Base-by-base conservation (phyloP, 805 yeast species). In the Barnettozyma sp. region DNA sequence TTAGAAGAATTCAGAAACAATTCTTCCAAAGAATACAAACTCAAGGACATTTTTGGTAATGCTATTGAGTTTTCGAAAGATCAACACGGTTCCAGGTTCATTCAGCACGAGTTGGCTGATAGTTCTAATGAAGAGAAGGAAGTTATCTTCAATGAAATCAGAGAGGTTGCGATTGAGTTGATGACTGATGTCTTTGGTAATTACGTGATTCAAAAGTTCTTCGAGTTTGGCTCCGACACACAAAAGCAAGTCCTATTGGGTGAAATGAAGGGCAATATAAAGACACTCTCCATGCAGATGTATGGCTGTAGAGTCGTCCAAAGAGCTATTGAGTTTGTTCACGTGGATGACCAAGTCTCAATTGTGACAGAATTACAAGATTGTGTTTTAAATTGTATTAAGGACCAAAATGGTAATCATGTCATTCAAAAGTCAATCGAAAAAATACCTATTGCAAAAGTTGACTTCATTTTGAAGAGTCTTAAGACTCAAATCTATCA, bases 111-210 rank as follows among this genome's bases (percentile, higher is more conserved):
- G 51, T 65, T 90, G 31, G 81, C 78, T 11, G 59, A 58, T 7
- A 78, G 94, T 1, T 45, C 70, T 7, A 63, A 63, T n/a, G 79
- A 73, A 16, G 90, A 85, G 50, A 82, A 80, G 49, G 94, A 82
- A 50, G 76, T 73, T 13, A 74, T 92, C 14, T 88, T 90, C 63
- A 78, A 78, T 44, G 97, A 88, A 59, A 78, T 92, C 24, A 66
- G 87, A 50, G 79, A 76, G 17, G 73, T 76, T 43, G 72, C 88
- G 4, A 67, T 79, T 38, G 87, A 81, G 37, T 65, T 92, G 43
- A 83, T 88, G 81, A 86, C 94, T 13, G 98, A 92, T 64, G 98
- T 92, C 7, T 92, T 92, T 61, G 99, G 99, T 39, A 92, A 92
- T 59, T 92, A 92, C 55, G 97, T 92, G 19, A 84, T 92, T 38